Evolutionary conservation across 768 basidiomycete genomes (phyloP), one percentile per base, ranked within the genome.

Genomic region (Trametes punicea): DNA sequence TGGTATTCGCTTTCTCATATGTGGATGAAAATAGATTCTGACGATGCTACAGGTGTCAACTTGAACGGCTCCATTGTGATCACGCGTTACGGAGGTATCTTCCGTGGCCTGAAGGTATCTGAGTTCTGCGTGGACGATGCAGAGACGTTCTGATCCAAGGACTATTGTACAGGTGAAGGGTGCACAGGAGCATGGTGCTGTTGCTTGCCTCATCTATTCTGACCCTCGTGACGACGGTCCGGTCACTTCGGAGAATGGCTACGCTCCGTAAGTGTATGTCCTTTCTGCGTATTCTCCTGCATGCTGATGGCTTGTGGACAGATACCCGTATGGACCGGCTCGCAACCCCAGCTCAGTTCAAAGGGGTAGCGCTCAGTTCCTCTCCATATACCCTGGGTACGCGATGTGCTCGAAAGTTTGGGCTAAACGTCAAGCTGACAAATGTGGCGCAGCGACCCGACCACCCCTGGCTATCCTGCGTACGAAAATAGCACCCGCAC

Each of bases 221-320:
- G 93, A 96, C 69, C 87, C 88, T 15, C 85, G 84, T 26, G 91
- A 95, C 66, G 91, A 96, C 62, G 93, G 93, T 4, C 80, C 74
- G 48, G 87, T 92, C 20, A 90, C 85, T 1, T 76, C 77, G 10
- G 78, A 80, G 60, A 92, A 93, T 55, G 93, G 90, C 9, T 93
- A 86, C 66, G 71, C 79, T 16, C 74, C 85, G 33, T 84, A 66
- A 16, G 58, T 47, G 4, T 29, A 8, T 20, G 15, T 4, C 5
- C 44, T 70, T 63, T 34, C 31, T 20, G 26, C 15, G 33, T 6
- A 2, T 11, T 3, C 2, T 5, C 3, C 7, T 6, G 2, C 4
- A 5, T 15, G 20, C n/a, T 27, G 29, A 9, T 6, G 3, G 20
- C 29, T 6, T 27, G 2, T 26, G n/a, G n/a, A n/a, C n/a, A 78